Conservation (phyloP, 306 rosid genomes). For the Datisca glomerata region DNA sequence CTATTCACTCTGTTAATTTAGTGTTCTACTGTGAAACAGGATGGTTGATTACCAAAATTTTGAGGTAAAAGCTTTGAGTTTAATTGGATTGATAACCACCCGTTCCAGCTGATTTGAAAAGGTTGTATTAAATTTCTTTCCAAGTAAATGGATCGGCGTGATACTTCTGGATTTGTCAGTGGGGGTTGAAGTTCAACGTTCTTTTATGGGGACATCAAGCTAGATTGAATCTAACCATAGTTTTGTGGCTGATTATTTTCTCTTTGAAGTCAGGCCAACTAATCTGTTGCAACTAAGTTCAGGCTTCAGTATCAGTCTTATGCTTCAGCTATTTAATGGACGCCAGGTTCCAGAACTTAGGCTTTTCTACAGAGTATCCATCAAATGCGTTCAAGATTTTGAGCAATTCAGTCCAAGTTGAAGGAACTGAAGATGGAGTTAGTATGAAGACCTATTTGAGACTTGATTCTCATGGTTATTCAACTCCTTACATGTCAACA, state of each 20-base stretch:
- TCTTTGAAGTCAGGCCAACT: slow-evolving; percentile 42
- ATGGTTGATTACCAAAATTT: slow-evolving; percentile 27
- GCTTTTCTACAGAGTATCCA: slow-evolving; percentile 40
- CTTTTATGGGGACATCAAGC: slow-evolving; percentile 33
- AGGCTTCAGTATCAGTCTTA: slow-evolving; percentile 25
- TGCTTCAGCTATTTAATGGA: slow-evolving; percentile 49
- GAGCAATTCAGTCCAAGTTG: slow-evolving; percentile 44
- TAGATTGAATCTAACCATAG: too few relatives aligned
- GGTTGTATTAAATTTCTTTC: slow-evolving; percentile 15
- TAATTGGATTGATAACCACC: slow-evolving; percentile 23
- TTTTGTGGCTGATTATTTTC: slow-evolving; percentile 24
- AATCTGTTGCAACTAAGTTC: slow-evolving; percentile 3
- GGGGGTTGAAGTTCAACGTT: slow-evolving; percentile 69
- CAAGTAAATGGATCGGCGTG: slow-evolving; percentile 75
- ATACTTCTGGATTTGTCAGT: slow-evolving; percentile 97
- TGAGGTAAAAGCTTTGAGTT: slow-evolving; percentile 23
- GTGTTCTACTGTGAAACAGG: slow-evolving; percentile 28
- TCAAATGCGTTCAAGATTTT: slow-evolving; percentile 54
- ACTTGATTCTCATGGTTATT: slow-evolving; percentile 60
- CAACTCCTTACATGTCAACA: slow-evolving; percentile 23
- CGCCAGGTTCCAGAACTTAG: slow-evolving; percentile 41
- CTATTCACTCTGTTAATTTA: background rate
- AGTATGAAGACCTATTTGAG: slow-evolving; percentile 54
- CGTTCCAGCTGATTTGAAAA: slow-evolving; percentile 29
- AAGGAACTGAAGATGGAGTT: slow-evolving; percentile 25